phyloP scores from a whole-genome alignment of 805 yeast species.

The Candida fluviatilis region DNA sequence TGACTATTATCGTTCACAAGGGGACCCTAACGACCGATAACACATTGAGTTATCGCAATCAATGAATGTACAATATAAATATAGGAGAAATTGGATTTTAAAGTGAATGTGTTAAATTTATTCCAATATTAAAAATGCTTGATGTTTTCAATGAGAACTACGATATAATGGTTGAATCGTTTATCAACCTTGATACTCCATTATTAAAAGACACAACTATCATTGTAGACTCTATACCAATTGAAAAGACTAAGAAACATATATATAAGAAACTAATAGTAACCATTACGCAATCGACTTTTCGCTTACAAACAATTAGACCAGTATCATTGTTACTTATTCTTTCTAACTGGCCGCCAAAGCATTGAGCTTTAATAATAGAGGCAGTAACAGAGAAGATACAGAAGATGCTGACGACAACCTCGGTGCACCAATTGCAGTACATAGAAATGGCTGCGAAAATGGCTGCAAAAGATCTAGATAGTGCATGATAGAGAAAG shows the following conservation, averaged over 20 bases:
- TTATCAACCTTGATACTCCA: conserved; percentile 1
- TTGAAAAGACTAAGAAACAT: conserved; percentile 2
- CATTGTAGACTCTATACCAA: neutral
- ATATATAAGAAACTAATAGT: neutral
- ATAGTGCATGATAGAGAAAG: too few relatives aligned
- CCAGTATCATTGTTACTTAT: neutral
- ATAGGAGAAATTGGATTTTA: neutral
- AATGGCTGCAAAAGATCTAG: too few relatives aligned
- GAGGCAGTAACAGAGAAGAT: too few relatives aligned
- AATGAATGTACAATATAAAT: too few relatives aligned
- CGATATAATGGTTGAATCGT: conserved; percentile 3
- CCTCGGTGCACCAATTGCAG: too few relatives aligned
- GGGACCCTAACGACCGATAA: neutral
- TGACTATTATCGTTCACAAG: neutral
- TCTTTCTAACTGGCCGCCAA: conserved; percentile 1
- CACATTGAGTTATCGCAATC: neutral
- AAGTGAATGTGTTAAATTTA: neutral
- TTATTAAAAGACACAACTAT: conserved; percentile 2
- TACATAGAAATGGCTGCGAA: too few relatives aligned
- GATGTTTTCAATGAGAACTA: conserved; percentile 2
- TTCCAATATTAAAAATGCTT: neutral
- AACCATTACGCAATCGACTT: neutral
- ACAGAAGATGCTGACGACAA: too few relatives aligned
- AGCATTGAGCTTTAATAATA: too few relatives aligned
- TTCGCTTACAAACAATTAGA: neutral